Base-by-base conservation (phyloP, 345 rosid species). In the Ceriops tagal region DNA sequence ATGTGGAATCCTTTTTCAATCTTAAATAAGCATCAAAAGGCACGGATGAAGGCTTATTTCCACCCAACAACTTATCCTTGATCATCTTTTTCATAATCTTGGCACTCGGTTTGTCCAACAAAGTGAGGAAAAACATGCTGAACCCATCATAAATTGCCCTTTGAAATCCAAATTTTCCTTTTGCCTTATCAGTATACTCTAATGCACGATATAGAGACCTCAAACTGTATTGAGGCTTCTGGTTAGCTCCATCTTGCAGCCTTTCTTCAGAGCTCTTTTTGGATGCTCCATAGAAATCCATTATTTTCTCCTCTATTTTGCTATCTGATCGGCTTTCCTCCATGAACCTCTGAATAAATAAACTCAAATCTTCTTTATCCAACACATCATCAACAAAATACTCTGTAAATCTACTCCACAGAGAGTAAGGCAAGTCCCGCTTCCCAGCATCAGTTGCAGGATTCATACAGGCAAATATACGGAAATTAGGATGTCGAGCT, bases 371-470 rank as follows among this genome's bases (percentile, higher is more conserved):
- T 46, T 80, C 83, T 76, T 84, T 91, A 76, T 81, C 89, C 70
- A 91, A 66, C 47, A 83, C 77, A 65, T 93, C 98, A 81, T 92
- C 93, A 67, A 93, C 93, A 84, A 86, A 88, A 72, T 84, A 89
- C 78, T 92, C 96, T 1, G 97, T 88, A 81, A 93, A 93, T 76
- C 98, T 84, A 82, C 95, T 83, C 37, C 88, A 84, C 61, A 93
- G 65, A 52, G 93, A 78, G 73, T 79, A 79, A 3, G 96, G 93
- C 78, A 93, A 83, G 65, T 93, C 98, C 64, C 96, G 80, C 80
- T 93, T 93, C 68, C 98, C 98, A 73, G 98, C 97, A 87, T 93
- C 98, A 58, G 95, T 93, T 77, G 97, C 98, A 27, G 98, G 98
- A 82, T 93, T 93, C 98, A 93, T 93, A 65, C 98, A 91, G 21